A percentile compares a stretch with the other conserved stretches of the same genome.
Conservation (phyloP, 331 rosid species). For the Quercus tomentella region DNA sequence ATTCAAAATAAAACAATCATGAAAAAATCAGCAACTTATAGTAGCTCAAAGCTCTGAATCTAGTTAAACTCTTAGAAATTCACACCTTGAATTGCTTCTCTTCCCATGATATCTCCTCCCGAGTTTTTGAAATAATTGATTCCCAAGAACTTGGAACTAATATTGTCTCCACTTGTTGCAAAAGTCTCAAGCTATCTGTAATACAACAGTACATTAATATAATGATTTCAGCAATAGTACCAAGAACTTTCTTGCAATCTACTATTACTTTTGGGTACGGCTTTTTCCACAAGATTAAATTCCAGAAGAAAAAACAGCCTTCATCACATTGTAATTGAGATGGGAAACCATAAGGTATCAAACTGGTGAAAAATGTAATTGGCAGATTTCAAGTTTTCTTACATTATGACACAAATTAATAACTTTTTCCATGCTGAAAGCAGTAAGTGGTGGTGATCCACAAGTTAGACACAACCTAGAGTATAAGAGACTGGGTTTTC, state of each 20-base stretch:
- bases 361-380: not conserved
- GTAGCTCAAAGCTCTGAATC: not conserved
- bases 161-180: constrained; percentile 71
- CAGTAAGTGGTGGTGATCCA: no score
- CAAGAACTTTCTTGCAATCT: not conserved
- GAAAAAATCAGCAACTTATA: not conserved
- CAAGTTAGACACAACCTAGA: no score
- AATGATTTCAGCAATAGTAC: not conserved
- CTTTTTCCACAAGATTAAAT: not conserved
- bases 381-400: no score
- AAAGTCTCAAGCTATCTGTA: constrained; percentile 77
- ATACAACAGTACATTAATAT: not conserved
- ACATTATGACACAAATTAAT: no score
- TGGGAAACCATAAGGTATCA: not conserved
- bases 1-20: constrained; percentile 5
- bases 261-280: not conserved
- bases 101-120: constrained; percentile 67
- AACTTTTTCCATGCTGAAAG: no score
- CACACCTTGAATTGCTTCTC: constrained; percentile 63
- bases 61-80: constrained; percentile 11
- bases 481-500: no score
- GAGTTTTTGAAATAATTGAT: constrained; percentile 48
- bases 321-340: not conserved
- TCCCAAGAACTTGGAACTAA: constrained; percentile 63
- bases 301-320: not conserved